Conservation (phyloP, 495 filamentous ascomycete species). For the Hypoxylon cercidicola region DNA sequence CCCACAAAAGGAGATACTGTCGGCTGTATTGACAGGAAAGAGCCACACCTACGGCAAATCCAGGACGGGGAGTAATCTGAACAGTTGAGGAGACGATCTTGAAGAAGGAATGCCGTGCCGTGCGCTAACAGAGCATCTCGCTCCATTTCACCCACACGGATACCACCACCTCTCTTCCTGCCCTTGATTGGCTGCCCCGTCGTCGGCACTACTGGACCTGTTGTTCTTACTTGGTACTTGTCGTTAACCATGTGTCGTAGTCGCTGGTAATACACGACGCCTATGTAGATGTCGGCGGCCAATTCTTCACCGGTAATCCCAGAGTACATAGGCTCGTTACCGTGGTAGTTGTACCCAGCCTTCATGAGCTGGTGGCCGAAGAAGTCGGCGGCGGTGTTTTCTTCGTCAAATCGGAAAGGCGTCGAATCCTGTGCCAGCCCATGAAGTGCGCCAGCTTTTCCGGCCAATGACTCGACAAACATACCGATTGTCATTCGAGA, state of each 20-base stretch:
- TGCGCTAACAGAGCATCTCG: constrained; percentile 93
- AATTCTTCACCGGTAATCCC: constrained; percentile 96
- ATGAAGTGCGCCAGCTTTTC: constrained; percentile 93
- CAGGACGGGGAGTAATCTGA: constrained; percentile 88
- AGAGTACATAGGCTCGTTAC: constrained; percentile 97
- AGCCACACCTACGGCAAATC: constrained; percentile 88
- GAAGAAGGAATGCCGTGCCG: constrained; percentile 91
- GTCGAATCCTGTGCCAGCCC: constrained; percentile 94
- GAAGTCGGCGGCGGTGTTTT: constrained; percentile 91
- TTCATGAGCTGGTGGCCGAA: constrained; percentile 94
- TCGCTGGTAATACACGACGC: constrained; percentile 97
- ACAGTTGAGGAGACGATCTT: constrained; percentile 96
- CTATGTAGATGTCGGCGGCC: constrained; percentile 94
- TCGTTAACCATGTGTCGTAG: constrained; percentile 99
- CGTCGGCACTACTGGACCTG: constrained; percentile 84
- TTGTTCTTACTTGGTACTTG: constrained; percentile 98
- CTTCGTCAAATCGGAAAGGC: constrained; percentile 92
- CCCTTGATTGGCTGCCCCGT: constrained; percentile 98
- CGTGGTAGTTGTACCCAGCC: constrained; percentile 97
- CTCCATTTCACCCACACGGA: constrained; percentile 99
- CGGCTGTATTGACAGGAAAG: constrained; percentile 84
- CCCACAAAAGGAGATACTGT: constrained; percentile 76
- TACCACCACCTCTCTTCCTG: constrained; percentile 93
- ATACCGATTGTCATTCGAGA: constrained; percentile 99
- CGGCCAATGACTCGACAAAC: constrained; percentile 97